Conservation (phyloP, 2,329 filamentous ascomycete genomes). For the Xylariaceae sp. region DNA sequence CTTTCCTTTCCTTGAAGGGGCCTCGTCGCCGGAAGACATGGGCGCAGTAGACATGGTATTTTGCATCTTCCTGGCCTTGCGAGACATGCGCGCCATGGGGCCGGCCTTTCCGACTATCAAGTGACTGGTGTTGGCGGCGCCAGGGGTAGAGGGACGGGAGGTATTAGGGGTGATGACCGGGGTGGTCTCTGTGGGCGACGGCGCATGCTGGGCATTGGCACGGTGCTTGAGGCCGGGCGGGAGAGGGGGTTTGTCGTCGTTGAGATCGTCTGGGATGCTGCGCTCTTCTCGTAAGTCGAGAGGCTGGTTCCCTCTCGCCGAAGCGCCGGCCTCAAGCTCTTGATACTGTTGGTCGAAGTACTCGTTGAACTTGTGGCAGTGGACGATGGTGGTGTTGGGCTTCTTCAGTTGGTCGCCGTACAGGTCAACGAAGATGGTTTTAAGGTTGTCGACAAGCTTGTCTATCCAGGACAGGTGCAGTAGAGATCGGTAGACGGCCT, state of each 20-base stretch:
- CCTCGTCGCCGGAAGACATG: slow-evolving; percentile 81
- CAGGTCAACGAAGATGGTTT: slow-evolving; percentile 83
- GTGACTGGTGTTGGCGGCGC: slow-evolving; percentile 48
- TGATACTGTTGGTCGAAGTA: slow-evolving; percentile 93
- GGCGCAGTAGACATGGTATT: slow-evolving; percentile 60
- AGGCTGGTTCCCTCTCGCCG: slow-evolving; percentile 24
- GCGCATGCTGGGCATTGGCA: slow-evolving; percentile 34
- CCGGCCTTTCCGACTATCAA: slow-evolving; percentile 70
- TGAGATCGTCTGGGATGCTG: slow-evolving; percentile 30
- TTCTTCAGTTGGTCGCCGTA: slow-evolving; percentile 86
- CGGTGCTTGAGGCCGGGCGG: slow-evolving; percentile 40
- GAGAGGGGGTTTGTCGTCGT: slow-evolving; percentile 36
- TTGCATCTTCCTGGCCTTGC: slow-evolving; percentile 68
- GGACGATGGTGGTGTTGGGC: slow-evolving; percentile 70
- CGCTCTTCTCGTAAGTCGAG: slow-evolving; percentile 33
- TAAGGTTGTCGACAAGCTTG: slow-evolving; percentile 91
- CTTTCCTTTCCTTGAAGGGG: slow-evolving; percentile 55
- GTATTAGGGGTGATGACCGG: slow-evolving; percentile 67
- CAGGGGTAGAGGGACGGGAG: slow-evolving; percentile 76
- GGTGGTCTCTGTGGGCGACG: slow-evolving; percentile 62
- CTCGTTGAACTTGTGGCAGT: slow-evolving; percentile 77
- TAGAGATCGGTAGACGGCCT: slow-evolving; percentile 96
- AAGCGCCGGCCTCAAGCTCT: slow-evolving; percentile 63
- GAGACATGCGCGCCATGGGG: slow-evolving; percentile 72
- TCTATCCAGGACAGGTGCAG: slow-evolving; percentile 96